Percentiles rank a stretch among this genome's conserved stretches.
Conservation (phyloP, 805 yeast genomes). For the Lipomyces sp. region DNA sequence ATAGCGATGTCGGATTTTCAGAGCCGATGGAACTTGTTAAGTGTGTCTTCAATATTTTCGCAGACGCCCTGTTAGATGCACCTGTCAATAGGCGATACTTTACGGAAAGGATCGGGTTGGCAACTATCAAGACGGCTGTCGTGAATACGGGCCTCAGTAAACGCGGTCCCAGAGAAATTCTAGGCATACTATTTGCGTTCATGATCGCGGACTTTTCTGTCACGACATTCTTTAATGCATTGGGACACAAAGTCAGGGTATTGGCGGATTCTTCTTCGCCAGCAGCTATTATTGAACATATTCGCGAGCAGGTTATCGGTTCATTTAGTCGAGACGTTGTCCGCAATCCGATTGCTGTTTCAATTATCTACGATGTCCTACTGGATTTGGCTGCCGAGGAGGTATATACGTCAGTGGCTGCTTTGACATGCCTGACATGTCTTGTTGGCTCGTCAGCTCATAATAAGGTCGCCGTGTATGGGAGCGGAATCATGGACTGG, state of each 20-base stretch:
- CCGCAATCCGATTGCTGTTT: constrained; percentile 20
- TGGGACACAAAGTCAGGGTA: constrained; percentile 26
- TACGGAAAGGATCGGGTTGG: constrained; percentile 25
- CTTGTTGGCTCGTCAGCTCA: constrained; percentile 23
- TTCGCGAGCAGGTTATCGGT: constrained; percentile 20
- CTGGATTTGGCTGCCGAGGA: constrained; percentile 11
- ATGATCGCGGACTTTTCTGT: constrained; percentile 36
- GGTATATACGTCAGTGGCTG: constrained; percentile 27
- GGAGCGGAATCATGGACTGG: constrained; percentile 21
- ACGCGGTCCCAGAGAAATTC: constrained; percentile 26
- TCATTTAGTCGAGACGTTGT: constrained; percentile 29
- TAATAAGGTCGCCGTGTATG: constrained; percentile 26
- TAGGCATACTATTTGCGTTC: constrained; percentile 36
- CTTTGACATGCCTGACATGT: constrained; percentile 14
- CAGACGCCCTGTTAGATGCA: constrained; percentile 30
- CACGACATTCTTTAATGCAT: constrained; percentile 34
- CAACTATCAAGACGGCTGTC: constrained; percentile 9
- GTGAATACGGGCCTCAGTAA: constrained; percentile 18
- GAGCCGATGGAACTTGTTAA: constrained; percentile 38
- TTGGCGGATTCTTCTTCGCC: constrained; percentile 6
- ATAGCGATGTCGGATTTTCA: constrained; percentile 29
- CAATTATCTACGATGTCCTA: constrained; percentile 20
- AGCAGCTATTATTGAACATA: constrained; percentile 8
- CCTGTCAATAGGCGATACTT: constrained; percentile 30
- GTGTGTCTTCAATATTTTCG: constrained; percentile 35